phyloP scores from a whole-genome alignment of 2,329 filamentous ascomycete species.

The Verticillium klebahnii region DNA sequence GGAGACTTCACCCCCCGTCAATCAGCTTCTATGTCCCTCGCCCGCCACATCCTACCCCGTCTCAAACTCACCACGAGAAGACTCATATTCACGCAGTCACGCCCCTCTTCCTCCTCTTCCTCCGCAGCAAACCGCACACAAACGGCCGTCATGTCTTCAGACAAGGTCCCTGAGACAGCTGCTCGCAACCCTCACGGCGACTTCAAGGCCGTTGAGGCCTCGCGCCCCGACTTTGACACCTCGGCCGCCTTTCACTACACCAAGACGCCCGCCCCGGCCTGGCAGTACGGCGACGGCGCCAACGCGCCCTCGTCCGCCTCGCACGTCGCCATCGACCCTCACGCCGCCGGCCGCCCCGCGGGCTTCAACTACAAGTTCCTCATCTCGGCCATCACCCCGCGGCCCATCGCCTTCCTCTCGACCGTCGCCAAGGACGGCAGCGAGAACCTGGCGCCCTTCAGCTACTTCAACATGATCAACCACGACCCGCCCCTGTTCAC shows the following conservation, averaged over 20 bases:
- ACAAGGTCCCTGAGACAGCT: conserved; percentile 1
- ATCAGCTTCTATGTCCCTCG: neutral
- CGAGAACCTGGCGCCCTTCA: conserved; percentile 78
- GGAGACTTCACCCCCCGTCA: neutral
- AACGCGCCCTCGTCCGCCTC: conserved; percentile 35
- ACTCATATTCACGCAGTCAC: neutral
- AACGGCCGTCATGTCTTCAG: neutral
- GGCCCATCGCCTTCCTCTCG: conserved; percentile 68
- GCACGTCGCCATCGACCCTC: conserved; percentile 78
- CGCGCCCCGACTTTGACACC: conserved; percentile 56
- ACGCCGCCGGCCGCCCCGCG: conserved; percentile 62
- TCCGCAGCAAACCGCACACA: neutral
- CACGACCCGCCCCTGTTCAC: conserved; percentile 85
- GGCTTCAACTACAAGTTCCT: conserved; percentile 87
- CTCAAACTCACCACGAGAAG: neutral
- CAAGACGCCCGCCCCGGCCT: conserved; percentile 59
- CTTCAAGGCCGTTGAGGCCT: conserved; percentile 68
- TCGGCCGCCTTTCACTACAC: conserved; percentile 47
- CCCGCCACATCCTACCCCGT: neutral
- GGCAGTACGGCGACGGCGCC: conserved; percentile 62
- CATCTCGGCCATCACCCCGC: conserved; percentile 76
- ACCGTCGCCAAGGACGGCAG: conserved; percentile 55
- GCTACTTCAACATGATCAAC: conserved; percentile 77
- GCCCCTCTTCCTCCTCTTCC: neutral
- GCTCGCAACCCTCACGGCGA: conserved; percentile 67